Base-by-base conservation (phyloP, 1,139 yeast species). In the Wickerhamomyces sp. region DNA sequence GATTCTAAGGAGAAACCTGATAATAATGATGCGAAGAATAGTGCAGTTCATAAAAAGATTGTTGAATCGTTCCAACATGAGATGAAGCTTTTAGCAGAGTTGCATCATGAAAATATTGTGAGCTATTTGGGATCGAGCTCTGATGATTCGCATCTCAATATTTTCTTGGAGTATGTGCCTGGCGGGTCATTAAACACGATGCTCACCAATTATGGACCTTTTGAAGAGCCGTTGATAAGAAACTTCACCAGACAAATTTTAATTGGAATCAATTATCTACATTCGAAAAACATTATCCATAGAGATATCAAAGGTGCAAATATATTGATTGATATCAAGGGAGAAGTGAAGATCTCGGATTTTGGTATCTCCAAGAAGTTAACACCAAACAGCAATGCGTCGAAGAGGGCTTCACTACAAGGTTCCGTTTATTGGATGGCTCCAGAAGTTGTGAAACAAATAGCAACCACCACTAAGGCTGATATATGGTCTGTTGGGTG, bases 381-480 rank as follows among this genome's bases (percentile, higher is more conserved):
- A 5, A 55, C 67, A 0, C 64, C 68, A 7, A 42, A 40, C 8
- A 37, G 40, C n/a, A 38, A 43, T 15, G 54, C 52, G 33, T 51
- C 55, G 31, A 80, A 86, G 51, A 72, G 96, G 35, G 92, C 89
- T 0, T 87, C 96, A 0, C 61, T 90, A 35, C 97, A 89, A 63
- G 97, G 97, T 0, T 86, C 95, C 7, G 95, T 89, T 0, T 90
- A 82, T 56, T 90, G 97, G 97, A 90, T 90, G 97, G 96, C 97
- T 0, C 97, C 97, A 0, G 97, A 90, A 59, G 96, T 90, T 13
- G 96, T 89, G 13, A 86, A 87, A 55, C 96, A 89, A 56, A 81
- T 88, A 1, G 86, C 92, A 0, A 86, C 88, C 43, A 89, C 96
- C 5, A 78, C 84, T 37, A 87, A 86, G 58, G 95, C 95, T 0